Conservation (phyloP, 2,329 filamentous ascomycete genomes). For the Colletotrichum tabaci region DNA sequence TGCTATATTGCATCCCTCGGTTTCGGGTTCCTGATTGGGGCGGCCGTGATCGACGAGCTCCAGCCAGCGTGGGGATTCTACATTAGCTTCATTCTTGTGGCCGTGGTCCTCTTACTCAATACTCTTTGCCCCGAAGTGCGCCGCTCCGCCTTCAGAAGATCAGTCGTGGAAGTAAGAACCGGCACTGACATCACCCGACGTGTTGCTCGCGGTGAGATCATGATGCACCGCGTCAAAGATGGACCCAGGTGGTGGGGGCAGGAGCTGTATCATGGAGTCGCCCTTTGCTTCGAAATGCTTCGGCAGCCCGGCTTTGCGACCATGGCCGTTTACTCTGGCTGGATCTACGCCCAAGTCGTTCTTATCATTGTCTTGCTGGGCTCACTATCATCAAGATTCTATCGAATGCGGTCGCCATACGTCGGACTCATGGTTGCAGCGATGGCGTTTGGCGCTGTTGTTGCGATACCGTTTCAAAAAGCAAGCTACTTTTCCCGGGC, state of each 20-base stretch:
- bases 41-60: constrained; percentile 75
- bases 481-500: constrained; percentile 78
- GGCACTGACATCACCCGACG: constrained; percentile 68
- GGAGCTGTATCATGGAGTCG: constrained; percentile 79
- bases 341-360: constrained; percentile 85
- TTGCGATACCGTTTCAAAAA: constrained; percentile 82
- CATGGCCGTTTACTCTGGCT: constrained; percentile 79
- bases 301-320: constrained; percentile 81
- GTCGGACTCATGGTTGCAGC: constrained; percentile 78
- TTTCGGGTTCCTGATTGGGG: constrained; percentile 80
- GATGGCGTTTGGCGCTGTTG: constrained; percentile 77
- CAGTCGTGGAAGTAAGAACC: constrained; percentile 74
- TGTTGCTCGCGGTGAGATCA: constrained; percentile 81
- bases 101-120: constrained; percentile 77
- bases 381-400: constrained; percentile 78
- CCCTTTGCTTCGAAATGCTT: constrained; percentile 79
- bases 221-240: constrained; percentile 80
- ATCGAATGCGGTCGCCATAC: constrained; percentile 73
- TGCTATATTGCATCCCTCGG: constrained; percentile 81
- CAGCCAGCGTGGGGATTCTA: constrained; percentile 84
- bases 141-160: constrained; percentile 77
- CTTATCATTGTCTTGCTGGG: constrained; percentile 81
- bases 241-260: constrained; percentile 84
- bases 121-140: constrained; percentile 81
- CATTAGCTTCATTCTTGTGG: constrained; percentile 77